phyloP scores from a whole-genome alignment of 306 rosid species.

The Ochetophila trinervis region DNA sequence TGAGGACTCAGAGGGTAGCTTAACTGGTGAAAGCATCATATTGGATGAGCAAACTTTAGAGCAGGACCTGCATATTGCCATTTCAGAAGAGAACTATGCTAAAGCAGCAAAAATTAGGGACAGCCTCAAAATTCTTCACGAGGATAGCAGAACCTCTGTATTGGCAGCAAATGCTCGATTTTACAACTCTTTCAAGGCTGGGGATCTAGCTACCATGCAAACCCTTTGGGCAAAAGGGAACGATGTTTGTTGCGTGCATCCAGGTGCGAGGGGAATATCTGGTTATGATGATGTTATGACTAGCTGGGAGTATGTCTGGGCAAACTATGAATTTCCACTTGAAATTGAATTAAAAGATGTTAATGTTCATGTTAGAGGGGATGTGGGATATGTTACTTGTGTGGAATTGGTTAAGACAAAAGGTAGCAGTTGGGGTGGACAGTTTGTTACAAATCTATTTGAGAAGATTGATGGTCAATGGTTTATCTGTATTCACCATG shows the following conservation, averaged over 20 bases:
- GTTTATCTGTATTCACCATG: conserved; percentile 82
- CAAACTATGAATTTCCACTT: conserved; percentile 86
- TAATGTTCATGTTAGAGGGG: conserved; percentile 68
- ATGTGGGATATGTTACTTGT: conserved; percentile 79
- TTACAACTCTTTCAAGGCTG: conserved; percentile 61
- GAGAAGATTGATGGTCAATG: conserved; percentile 73
- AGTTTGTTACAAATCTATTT: conserved; percentile 80
- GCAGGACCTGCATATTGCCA: conserved; percentile 64
- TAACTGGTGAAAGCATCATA: conserved; percentile 45
- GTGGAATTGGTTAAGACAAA: conserved; percentile 82
- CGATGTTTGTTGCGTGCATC: conserved; percentile 81
- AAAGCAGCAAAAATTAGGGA: conserved; percentile 85
- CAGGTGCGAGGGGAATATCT: conserved; percentile 72
- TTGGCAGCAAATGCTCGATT: conserved; percentile 63
- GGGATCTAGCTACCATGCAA: conserved; percentile 89
- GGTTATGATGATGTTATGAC: conserved; percentile 80
- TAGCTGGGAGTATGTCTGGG: conserved; percentile 95
- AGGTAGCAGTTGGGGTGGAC: conserved; percentile 93
- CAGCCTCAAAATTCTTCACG: conserved; percentile 54
- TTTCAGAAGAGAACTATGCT: conserved; percentile 76
- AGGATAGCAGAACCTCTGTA: conserved; percentile 51
- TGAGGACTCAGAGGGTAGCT: conserved; percentile 49
- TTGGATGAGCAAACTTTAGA: conserved; percentile 56
- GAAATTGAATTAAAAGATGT: conserved; percentile 75
- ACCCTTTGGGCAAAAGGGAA: conserved; percentile 67